Conservation (phyloP, 192 early-diverging fungal genomes). For the Mortierella hygrophila region DNA sequence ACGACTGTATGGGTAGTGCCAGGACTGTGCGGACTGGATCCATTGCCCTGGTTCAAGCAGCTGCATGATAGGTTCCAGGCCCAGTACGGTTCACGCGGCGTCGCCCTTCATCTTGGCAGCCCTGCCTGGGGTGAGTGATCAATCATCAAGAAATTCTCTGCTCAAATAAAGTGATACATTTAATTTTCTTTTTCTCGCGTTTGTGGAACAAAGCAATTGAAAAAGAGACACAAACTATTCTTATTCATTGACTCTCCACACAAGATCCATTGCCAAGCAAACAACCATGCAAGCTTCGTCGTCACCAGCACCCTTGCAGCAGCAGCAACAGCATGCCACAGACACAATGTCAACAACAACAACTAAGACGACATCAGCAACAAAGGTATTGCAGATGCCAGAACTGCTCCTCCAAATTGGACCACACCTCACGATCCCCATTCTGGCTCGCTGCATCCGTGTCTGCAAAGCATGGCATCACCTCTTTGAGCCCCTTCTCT, state of each 20-base stretch:
- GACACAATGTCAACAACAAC: background rate
- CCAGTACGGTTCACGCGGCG: constrained; percentile 8
- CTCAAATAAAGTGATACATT: background rate
- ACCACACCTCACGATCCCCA: background rate
- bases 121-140: background rate
- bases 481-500: background rate
- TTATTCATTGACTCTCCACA: too few relatives aligned
- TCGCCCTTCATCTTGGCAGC: constrained; percentile 20
- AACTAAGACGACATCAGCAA: too few relatives aligned
- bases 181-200: background rate
- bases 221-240: too few relatives aligned
- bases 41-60: constrained; percentile 9
- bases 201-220: background rate
- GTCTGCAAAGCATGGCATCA: background rate
- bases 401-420: background rate
- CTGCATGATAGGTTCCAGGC: constrained; percentile 6
- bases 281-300: background rate
- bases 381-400: background rate
- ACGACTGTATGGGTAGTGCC: constrained; percentile 12
- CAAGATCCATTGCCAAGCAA: background rate
- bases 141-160: background rate
- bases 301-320: background rate
- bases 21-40: constrained; percentile 17
- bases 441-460: background rate
- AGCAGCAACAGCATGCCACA: background rate